Percentiles rank a stretch among this genome's conserved stretches.
phyloP scores from a whole-genome alignment of 2,329 filamentous ascomycete species.

The Aspergillus unguis region DNA sequence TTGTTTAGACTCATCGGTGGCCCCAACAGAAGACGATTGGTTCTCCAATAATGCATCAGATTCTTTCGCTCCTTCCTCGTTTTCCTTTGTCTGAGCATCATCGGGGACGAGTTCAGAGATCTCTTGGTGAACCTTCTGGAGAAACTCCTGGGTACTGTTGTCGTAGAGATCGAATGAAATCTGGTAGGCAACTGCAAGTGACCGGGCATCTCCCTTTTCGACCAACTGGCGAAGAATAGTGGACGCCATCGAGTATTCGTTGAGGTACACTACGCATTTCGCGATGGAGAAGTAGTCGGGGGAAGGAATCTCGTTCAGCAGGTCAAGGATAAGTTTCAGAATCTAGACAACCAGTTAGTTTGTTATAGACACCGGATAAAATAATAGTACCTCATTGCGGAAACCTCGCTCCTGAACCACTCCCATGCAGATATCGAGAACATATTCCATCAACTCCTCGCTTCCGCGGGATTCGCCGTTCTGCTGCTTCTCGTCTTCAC shows the following conservation, averaged over 20 bases:
- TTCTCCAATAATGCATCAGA: conserved; percentile 58
- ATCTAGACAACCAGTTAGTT: conserved; percentile 54
- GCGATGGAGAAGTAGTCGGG: conserved; percentile 98
- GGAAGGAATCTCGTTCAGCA: conserved; percentile 87
- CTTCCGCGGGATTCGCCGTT: conserved; percentile 58
- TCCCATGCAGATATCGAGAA: conserved; percentile 93
- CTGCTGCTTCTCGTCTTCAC: conserved; percentile 75
- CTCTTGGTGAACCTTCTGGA: conserved; percentile 81
- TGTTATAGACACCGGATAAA: neutral
- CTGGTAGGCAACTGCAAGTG: conserved; percentile 86
- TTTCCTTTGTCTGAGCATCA: conserved; percentile 41
- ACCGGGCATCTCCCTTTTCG: conserved; percentile 71
- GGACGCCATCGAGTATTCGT: conserved; percentile 86
- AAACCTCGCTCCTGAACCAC: conserved; percentile 90
- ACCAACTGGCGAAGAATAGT: conserved; percentile 80
- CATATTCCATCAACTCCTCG: conserved; percentile 95
- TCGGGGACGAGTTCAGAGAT: conserved; percentile 59
- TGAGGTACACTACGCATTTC: conserved; percentile 93
- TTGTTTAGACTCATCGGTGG: conserved; percentile 42
- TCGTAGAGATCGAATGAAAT: conserved; percentile 98
- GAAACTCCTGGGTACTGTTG: conserved; percentile 95
- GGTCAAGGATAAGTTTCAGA: conserved; percentile 82
- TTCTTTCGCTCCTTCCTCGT: conserved; percentile 56
- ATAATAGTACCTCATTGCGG: conserved; percentile 60
- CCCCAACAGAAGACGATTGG: conserved; percentile 37